A percentile compares a stretch with the other conserved stretches of the same genome.
These are phyloP conservation scores for Tuber borchii DNA, from an alignment of 495 filamentous ascomycete species.

Conservation along the genomic window DNA sequence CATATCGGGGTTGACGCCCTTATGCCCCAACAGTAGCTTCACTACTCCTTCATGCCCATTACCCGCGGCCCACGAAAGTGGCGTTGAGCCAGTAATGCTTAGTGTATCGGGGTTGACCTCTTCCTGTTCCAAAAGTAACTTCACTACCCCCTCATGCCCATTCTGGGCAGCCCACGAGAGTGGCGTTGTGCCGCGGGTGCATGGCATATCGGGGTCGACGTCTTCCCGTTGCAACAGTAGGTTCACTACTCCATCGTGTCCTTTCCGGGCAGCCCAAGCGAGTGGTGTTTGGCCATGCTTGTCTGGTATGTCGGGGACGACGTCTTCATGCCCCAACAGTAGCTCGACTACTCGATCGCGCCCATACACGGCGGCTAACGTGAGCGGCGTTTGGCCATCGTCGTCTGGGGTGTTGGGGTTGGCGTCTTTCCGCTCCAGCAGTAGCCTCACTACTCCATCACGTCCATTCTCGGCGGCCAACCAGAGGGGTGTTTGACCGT, in stretches of 20 bases:
- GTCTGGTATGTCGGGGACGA: background rate
- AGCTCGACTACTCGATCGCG: background rate
- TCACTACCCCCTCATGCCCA: no score
- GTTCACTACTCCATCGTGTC: background rate
- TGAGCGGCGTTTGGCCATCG: background rate
- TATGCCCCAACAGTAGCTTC: no score
- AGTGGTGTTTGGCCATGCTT: background rate
- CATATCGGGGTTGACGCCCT: no score
- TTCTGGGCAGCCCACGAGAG: no score
- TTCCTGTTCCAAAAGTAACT: no score
- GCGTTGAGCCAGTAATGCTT: no score
- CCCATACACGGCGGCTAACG: background rate
- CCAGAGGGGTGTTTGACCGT: background rate
- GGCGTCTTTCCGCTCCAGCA: background rate
- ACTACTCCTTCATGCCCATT: no score
- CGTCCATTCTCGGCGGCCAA: background rate
- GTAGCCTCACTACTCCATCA: background rate
- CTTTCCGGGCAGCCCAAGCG: background rate
- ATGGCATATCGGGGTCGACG: no score
- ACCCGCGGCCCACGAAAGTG: no score
- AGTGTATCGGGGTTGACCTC: no score
- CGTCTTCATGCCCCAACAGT: background rate
- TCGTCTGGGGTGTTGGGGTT: background rate
- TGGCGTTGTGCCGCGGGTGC: no score
- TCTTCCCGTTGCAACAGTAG: background rate